Base-by-base conservation (phyloP, 2,329 filamentous ascomycete species). In the Aspergillus arachidicola region DNA sequence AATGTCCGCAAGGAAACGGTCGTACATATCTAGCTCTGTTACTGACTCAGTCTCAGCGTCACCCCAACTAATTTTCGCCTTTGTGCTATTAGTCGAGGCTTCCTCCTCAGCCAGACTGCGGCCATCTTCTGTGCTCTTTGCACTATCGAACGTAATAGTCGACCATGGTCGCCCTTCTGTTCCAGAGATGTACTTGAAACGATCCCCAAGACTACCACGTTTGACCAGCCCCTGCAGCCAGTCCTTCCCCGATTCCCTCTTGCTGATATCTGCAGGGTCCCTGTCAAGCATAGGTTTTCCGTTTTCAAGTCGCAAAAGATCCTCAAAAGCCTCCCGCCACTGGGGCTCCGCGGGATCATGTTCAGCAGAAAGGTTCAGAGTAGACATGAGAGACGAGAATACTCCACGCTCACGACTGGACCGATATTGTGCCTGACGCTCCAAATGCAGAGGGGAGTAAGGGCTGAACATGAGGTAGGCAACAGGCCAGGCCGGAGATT, bases 321-420 rank as follows among this genome's bases (percentile, higher is more conserved):
- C 86, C 68, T 88, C 85, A 67, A 87, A 88, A 0, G 86, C 86
- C 57, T 84, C 82, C 19, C 84, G 80, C 85, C 86, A 87, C 36
- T 79, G 78, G 0, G 78, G 77, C 57, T 78, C 76, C 1, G 63
- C 66, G 3, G 55, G 76, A 67, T 66, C 78, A 74, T 61, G 76
- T 60, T 72, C 76, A 32, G 69, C 79, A 56, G 64, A 73, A 43
- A 46, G 62, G 32, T 68, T 69, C 38, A 77, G 64, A 14, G 76
- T 73, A 0, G 75, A 73, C 66, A 78, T 72, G 58, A 79, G 68
- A 9, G 76, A 78, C 3, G 74, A 75, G 12, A 78, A 71, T 0
- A 75, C 66, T 3, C 76, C 74, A 6, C 65, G 61, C 11, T 74
- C 75, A 7, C 67, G 65, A 14, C 68, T 65, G n/a, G 67, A 63